Base-by-base conservation (phyloP, 148 eudicot species). In the Cornus florida region DNA sequence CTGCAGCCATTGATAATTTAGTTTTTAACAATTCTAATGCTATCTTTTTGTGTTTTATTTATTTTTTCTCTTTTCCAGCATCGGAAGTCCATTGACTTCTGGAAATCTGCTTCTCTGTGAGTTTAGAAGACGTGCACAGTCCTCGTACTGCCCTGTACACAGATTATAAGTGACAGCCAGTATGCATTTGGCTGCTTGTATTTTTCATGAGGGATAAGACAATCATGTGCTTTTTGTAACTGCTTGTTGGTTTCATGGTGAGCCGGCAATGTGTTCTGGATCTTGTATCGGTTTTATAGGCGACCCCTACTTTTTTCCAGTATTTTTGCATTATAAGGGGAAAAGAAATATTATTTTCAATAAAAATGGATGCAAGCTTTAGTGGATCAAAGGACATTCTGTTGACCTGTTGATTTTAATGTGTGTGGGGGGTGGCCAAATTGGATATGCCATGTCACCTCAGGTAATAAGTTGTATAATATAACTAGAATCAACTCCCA, bases 41-140 rank as follows among this genome's bases (percentile, higher is more conserved):
- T 10, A 13, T 82, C 10, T 9, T 43, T 43, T 43, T 43, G 9
- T 43, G 1, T 43, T 43, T 43, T 9, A 7, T 39, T 39, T 39
- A 4, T 7, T 4, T 39, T 39, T 1, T 80, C 86, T 70, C 46
- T 79, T 65, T 86, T 85, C 82, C 92, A 94, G 97, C 98, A 92
- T 56, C 88, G 98, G 75, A 91, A 87, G 86, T 86, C 94, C 64
- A 60, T 56, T 20, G 89, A 91, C 23, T 87, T 84, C 82, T 87
- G 97, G 90, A 86, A 75, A 59, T 73, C 84, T 35, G 85, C 81
- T 12, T 72, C 86, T 75, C 43, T 75, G 17, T 87, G 89, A 83
- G 74, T 70, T 65, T 56, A 38, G 38, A 43, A 57, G 50, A 28
- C 28, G 28, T 28, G 22, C 16, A 43, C 22, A 20, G 0, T n/a